Base-by-base conservation (phyloP, 441 rosid species). In the Aleurites moluccanus region DNA sequence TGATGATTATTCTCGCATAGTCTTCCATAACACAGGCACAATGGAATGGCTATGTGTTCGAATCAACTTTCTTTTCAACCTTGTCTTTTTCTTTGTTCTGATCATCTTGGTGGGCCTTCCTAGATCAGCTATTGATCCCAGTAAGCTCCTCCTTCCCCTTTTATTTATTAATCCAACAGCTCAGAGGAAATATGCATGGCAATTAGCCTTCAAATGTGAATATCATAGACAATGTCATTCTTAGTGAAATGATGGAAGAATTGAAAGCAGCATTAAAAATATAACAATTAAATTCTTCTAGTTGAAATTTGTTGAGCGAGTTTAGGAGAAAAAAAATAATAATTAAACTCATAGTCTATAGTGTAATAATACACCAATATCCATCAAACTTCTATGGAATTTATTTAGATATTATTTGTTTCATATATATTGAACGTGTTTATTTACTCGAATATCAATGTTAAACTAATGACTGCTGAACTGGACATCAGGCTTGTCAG, bases 11-110 rank as follows among this genome's bases (percentile, higher is more conserved):
- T 91, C 92, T 56, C 80, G 88, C 4, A 60, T 89, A 23, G 80
- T 79, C 61, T 89, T 91, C 83, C 89, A 89, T 79, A 91, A 88
- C 82, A 75, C 77, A 15, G 89, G 86, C 73, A 80, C 90, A 53
- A 91, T 87, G 91, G 92, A 90, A 80, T 90, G 94, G 94, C 67
- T 90, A 53, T 85, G 86, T 3, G 67, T 88, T 59, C 81, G 91
- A 61, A 86, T 86, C 76, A 90, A 90, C 82, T 88, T 86, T 76
- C 86, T 90, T 18, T 90, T 87, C 84, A 90, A 90, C 80, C 67
- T 85, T 13, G 89, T 77, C 50, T 90, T 87, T 85, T 90, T 90
- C 73, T 67, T 88, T 68, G 90, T 85, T 55, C 83, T 90, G 50
- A 52, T 81, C 65, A 83, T 90, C 85, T 82, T 88, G 80, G 88